Base-by-base conservation (phyloP, 2,329 filamentous ascomycete genomes). In the Verticillium dahliae region DNA sequence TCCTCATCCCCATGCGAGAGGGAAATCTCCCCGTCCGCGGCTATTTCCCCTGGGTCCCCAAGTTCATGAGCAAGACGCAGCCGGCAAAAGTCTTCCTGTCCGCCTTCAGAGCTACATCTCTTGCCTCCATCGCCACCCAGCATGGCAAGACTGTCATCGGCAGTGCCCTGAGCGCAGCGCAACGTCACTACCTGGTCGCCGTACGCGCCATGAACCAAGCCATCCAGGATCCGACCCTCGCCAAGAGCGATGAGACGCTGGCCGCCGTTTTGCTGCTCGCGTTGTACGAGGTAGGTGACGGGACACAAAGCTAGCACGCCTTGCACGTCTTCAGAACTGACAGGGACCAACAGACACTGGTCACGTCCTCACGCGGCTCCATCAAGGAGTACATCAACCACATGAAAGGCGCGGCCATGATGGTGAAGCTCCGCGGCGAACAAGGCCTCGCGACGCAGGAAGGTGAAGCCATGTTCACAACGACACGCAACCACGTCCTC, bases 341-440 rank as follows among this genome's bases (percentile, higher is more conserved):
- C 13, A 4, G 5, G 3, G 13, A 2, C 13, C 1, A 2, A 27
- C 22, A 67, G 66, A 63, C 65, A 3, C 31, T 67, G 56, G 63
- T 63, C 9, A 62, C 64, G 6, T 64, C 65, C 34, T 62, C 62
- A 14, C 45, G 18, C 13, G 54, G 63, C 27, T 63, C 65, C 15
- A 65, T 67, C 13, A 57, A 58, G 1, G 66, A 66, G 38, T 67
- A 67, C 22, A 62, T 63, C 9, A 65, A 66, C 39, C 66, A 67
- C 57, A 65, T 67, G 61, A 67, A 67, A 39, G 66, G 66, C 34
- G 66, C 66, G 13, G 66, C 66, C 38, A 65, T 67, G 33, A 64
- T 67, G 1, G 64, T 67, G 18, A 65, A 65, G 56, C 62, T 68
- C 52, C 62, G 65, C 11, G 65, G 66, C 2, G 60, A 65, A 31